Base-by-base conservation (phyloP, 2,329 filamentous ascomycete species). In the Stachybotrys chartarum region DNA sequence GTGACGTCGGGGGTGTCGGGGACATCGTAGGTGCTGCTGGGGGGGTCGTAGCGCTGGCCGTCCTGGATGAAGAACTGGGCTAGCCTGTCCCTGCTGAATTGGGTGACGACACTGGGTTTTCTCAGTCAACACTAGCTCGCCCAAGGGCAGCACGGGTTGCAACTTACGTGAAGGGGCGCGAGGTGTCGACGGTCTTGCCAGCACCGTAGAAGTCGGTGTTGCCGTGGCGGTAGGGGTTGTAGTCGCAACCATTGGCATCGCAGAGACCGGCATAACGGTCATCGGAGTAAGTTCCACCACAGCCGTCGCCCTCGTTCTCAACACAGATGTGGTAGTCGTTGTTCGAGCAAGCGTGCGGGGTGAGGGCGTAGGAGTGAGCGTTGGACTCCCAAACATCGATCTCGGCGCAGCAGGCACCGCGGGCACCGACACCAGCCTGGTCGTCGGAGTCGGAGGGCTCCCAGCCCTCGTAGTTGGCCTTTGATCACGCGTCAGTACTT, bases 1-100 rank as follows among this genome's bases (percentile, higher is more conserved):
- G 78, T 84, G 72, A 88, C 70, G 55, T 73, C 72, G 74, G 81
- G 85, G 39, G 77, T 73, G 68, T 39, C 30, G 30, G 53, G 46
- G 18, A 53, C 30, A 30, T 44, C 51, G 51, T 59, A 59, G 47
- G 63, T 61, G 52, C 64, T 64, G 17, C 67, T 59, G 54, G 66
- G 64, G 67, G 75, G 78, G 55, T 70, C 67, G 63, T 76, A 75
- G 46, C 76, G 68, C 57, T 70, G 72, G 57, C 76, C 77, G 63
- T 74, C 69, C 65, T 81, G 78, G 49, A 80, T 64, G 66, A 79
- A 81, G 63, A 76, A 72, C 80, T 77, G 50, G 32, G 50, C 18
- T n/a, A 52, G 31, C 7, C 30, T n/a, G 1, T 17, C 39, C 5
- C 32, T 32, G 17, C 32, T 52, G 35, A 52, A 52, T 24, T 52